phyloP scores from a whole-genome alignment of 1,284 basidiomycete species.

The Papiliotrema terrestris region DNA sequence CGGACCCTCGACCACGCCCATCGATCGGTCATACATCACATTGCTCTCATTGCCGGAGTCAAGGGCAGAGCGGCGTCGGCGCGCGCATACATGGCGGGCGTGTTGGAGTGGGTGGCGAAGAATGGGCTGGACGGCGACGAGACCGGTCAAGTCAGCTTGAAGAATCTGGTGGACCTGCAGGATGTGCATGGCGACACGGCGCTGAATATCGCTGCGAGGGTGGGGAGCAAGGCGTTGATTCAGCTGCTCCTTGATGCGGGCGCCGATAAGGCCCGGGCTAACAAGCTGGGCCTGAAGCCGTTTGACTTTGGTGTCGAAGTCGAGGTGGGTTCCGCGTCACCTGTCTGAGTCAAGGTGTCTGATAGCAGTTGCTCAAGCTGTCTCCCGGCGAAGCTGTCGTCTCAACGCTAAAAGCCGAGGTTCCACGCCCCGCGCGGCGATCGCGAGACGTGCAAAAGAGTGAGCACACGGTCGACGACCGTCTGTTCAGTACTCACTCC shows the following conservation, averaged over 20 bases:
- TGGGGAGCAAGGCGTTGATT: conserved; percentile 86
- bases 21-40: conserved; percentile 90
- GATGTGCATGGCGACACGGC: conserved; percentile 97
- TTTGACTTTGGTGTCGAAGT: conserved; percentile 91
- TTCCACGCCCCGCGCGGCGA: conserved; percentile 72
- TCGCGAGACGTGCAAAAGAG: conserved; percentile 86
- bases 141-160: conserved; percentile 51
- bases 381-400: conserved; percentile 71
- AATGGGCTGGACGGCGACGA: conserved; percentile 4
- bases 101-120: conserved; percentile 59
- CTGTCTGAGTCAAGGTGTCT: conserved; percentile 5
- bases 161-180: conserved; percentile 81
- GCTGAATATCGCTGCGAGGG: conserved; percentile 87
- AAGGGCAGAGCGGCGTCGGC: conserved; percentile 80
- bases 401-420: conserved; percentile 63
- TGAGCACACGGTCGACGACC: conserved; percentile 38
- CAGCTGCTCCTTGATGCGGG: conserved; percentile 86
- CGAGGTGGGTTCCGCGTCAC: conserved; percentile 58
- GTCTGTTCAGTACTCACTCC: not conserved
- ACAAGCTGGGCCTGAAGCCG: conserved; percentile 88
- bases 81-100: conserved; percentile 86
- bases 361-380: conserved; percentile 49
- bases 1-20: conserved; percentile 87
- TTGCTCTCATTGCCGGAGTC: conserved; percentile 84
- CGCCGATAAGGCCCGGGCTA: conserved; percentile 84